phyloP scores from a whole-genome alignment of 1,139 yeast genomes.

The Pichia sp. region DNA sequence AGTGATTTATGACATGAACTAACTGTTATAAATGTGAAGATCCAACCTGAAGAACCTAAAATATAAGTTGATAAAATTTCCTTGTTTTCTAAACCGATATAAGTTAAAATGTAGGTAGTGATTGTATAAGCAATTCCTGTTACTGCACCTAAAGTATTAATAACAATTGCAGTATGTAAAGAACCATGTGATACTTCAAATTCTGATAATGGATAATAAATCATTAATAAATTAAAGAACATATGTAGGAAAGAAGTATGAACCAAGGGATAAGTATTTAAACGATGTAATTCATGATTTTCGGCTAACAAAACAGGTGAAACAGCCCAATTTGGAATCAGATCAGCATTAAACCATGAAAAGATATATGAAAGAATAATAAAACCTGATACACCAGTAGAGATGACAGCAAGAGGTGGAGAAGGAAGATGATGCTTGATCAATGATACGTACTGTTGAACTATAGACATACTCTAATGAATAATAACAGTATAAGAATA shows the following conservation, averaged over 20 bases:
- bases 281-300: slow-evolving; percentile 48
- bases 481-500: too few relatives aligned
- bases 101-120: slow-evolving; percentile 41
- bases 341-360: slow-evolving; percentile 30
- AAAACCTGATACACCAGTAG: slow-evolving; percentile 36
- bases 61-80: slow-evolving; percentile 47
- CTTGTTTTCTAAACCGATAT: neutral
- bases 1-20: slow-evolving; percentile 55
- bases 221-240: slow-evolving; percentile 51
- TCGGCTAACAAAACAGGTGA: slow-evolving; percentile 42
- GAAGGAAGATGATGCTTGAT: slow-evolving; percentile 1
- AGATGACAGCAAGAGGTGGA: slow-evolving; percentile 12
- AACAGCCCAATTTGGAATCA: slow-evolving; percentile 34
- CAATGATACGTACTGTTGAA: neutral
- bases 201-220: slow-evolving; percentile 55
- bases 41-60: slow-evolving; percentile 70
- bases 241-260: slow-evolving; percentile 62
- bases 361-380: slow-evolving; percentile 36
- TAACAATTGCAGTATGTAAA: slow-evolving; percentile 75
- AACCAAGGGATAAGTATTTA: slow-evolving; percentile 71
- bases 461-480: too few relatives aligned
- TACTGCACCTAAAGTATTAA: slow-evolving; percentile 65
- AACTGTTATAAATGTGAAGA: slow-evolving; percentile 63
- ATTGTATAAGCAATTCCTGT: slow-evolving; percentile 65
- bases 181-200: slow-evolving; percentile 81